These are phyloP conservation scores for Candida sp. DNA, from an alignment of 1,139 yeast genomes.

Conservation along the genomic window DNA sequence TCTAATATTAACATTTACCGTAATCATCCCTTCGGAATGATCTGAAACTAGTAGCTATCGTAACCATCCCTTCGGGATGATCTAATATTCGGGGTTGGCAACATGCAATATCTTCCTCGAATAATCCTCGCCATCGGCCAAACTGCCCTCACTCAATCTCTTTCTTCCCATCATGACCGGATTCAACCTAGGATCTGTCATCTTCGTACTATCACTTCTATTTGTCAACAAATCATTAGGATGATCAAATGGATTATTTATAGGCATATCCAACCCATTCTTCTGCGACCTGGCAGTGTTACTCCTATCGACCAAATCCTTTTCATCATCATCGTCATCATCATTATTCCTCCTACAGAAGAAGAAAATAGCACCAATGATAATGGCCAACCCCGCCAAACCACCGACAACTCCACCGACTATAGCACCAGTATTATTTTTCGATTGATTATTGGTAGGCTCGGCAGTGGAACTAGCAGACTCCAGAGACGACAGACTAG, in stretches of 20 bases:
- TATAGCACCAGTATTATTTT: constrained; percentile 47
- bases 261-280: constrained; percentile 36
- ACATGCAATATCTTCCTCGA: constrained; percentile 70
- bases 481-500: constrained; percentile 12
- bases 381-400: constrained; percentile 42
- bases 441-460: constrained; percentile 7
- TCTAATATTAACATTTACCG: too few species aligned
- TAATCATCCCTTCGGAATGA: too few species aligned
- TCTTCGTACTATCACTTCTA: constrained; percentile 20
- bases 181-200: constrained; percentile 55
- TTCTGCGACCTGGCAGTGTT: constrained; percentile 25
- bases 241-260: constrained; percentile 58
- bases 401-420: constrained; percentile 73
- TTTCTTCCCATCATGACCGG: constrained; percentile 73
- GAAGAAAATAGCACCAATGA: constrained; percentile 46
- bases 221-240: constrained; percentile 39
- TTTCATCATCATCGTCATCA: constrained; percentile 47
- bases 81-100: constrained; percentile 57
- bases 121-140: constrained; percentile 79
- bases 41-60: too few species aligned
- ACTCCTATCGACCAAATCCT: constrained; percentile 28
- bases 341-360: constrained; percentile 40
- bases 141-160: constrained; percentile 68
- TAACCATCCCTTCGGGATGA: too few species aligned
- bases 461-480: constrained; percentile 10